Evolutionary conservation across 495 filamentous ascomycete species (phyloP).

Genomic region (Talaromyces borbonicus): DNA sequence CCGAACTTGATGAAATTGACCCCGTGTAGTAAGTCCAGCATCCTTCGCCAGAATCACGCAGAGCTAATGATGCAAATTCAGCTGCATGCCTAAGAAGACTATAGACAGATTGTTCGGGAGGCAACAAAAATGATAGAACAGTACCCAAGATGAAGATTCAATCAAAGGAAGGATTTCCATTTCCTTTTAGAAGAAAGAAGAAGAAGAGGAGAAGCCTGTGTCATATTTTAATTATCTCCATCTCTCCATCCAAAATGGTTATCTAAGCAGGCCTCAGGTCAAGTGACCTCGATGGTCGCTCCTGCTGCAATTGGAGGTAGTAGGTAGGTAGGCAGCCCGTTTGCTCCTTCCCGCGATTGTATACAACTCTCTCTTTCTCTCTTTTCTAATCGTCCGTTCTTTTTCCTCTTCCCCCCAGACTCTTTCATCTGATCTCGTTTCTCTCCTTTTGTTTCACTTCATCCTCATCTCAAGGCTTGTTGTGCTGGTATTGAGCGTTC

Average conservation of each 20-base stretch:
- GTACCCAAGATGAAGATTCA: too few relatives aligned
- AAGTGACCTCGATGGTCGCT: conserved; percentile 3
- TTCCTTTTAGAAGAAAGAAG: too few relatives aligned
- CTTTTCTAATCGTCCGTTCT: background rate
- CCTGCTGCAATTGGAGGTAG: background rate
- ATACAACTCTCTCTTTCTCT: background rate
- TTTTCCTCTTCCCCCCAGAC: background rate
- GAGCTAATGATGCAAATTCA: conserved; percentile 15
- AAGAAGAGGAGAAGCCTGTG: conserved; percentile 39
- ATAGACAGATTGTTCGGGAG: conserved; percentile 42
- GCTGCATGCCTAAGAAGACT: conserved; percentile 68
- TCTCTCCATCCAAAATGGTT: too few relatives aligned
- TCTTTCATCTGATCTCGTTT: background rate
- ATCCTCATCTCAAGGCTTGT: background rate
- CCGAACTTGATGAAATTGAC: conserved; percentile 72
- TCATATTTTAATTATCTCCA: background rate
- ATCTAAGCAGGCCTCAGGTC: background rate
- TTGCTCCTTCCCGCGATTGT: background rate
- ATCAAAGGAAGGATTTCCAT: too few relatives aligned
- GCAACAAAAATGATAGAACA: too few relatives aligned
- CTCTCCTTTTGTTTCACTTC: too few relatives aligned
- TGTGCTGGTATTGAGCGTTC: background rate
- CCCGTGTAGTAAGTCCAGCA: conserved; percentile 62
- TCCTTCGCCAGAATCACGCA: background rate
- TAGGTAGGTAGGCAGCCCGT: background rate